Evolutionary conservation across 1,139 yeast species (phyloP), one percentile per base, ranked within the genome.

Genomic region (Debaryomyces sp.): DNA sequence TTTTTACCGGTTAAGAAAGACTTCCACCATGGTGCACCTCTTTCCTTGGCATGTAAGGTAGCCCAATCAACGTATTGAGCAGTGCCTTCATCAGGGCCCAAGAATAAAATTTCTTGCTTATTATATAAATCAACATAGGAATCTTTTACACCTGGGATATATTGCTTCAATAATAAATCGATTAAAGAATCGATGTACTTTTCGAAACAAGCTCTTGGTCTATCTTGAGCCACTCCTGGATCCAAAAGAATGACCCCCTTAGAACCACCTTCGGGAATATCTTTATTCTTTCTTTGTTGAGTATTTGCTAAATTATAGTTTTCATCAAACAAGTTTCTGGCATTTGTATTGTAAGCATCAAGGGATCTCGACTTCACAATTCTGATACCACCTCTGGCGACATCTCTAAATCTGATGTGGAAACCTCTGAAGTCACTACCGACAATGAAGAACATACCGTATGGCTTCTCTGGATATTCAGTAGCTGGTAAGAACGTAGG

Each of bases 21-120:
- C 73, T 91, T 92, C 99, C 99, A 94, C 96, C 96, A 91, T 54
- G 96, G 94, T 44, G 98, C 97, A 54, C 96, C 96, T 69, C 99
- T 85, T 53, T 76, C 74, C 63, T 89, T 84, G 35, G 99, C 99
- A 66, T 94, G 99, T 57, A 84, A 74, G 40, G 98, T 94, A n/a
- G 99, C 99, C 99, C 99, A 94, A 68, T 94, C 92, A 49, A 92
- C 96, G 62, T 89, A 86, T 29, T 87, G 87, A 32, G 99, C 98
- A 51, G 98, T 91, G 68, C 96, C 96, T 77, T 94, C 99, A 73
- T 94, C 99, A 18, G 99, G 99, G 47, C 99, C 99, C 84, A 94
- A 87, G 70, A 89, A 94, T 60, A 94, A 75, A 59, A 94, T 94
- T 75, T 94, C 99, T 45, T 87, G 90, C 63, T 87, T 81, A 53